Evolutionary conservation across 768 basidiomycete genomes (phyloP), one percentile per base, ranked within the genome.

Genomic region (Hericium coralloides): DNA sequence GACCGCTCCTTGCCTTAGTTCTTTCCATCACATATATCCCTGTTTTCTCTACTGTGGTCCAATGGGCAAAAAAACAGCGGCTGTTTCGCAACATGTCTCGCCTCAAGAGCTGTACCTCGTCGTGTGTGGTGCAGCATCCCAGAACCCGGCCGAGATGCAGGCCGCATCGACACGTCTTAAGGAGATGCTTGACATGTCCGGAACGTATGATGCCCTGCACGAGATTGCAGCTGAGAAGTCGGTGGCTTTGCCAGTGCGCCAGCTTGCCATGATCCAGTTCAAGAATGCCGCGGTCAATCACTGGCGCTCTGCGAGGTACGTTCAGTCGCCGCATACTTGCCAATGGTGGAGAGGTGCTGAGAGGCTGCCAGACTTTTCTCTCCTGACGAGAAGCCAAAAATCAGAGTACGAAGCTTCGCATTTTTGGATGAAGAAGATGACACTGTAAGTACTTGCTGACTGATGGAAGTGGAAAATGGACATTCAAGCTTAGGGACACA

Each of bases 231-330:
- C 81, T 26, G 78, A 82, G 62, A 73, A 70, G 60, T 69, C 75
- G 2, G 68, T 85, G n/a, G 84, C 88, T 14, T 68, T 87, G 38
- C 72, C 73, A 15, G 79, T 93, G 52, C 82, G 92, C 43, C 80
- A 88, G 62, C 88, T 89, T 67, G 83, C 87, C 23, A 89, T 92
- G 60, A 87, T 95, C 55, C 91, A 92, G 65, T 88, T 94, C 74
- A 95, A 95, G 72, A 95, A 94, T 63, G 77, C 79, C 1, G 85
- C 84, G 2, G 68, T 84, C 3, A 72, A 72, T 51, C 85, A 89
- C 64, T 95, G 93, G 93, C 77, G 80, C 66, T 85, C 84, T 36
- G 73, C 84, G 72, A 90, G 83, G 91, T 89, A 48, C 51, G 18
- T 38, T 31, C 31, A 31, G 4, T 31, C 31, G 31, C 31, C 6